Base-by-base conservation (phyloP, 1,139 yeast species). In the Suhomyces wounanorum region DNA sequence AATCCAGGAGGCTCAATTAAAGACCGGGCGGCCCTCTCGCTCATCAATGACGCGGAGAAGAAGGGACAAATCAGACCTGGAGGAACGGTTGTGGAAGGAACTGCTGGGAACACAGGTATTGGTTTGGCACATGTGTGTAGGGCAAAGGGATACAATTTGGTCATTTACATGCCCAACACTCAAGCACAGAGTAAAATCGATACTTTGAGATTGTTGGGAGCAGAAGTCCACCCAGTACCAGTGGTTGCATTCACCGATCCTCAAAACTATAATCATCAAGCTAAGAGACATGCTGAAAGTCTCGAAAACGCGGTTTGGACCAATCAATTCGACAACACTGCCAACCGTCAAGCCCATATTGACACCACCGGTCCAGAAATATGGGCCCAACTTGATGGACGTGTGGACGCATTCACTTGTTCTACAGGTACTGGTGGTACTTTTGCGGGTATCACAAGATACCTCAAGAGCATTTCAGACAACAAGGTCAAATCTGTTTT, bases 1-100 rank as follows among this genome's bases (percentile, higher is more conserved):
- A 90, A 91, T 69, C 97, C 97, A 1, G 97, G 97, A 45, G 97
- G 97, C 0, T 87, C 96, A 6, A 91, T 91, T 54, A 90, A 90
- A 66, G 97, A 90, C 66, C 79, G 97, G 52, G 97, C 97, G 8
- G 97, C 97, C 0, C 73, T 87, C 45, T 89, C 75, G 62, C 78
- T 91, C 51, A 75, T 90, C 52, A 79, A 86, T 61, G 92, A 87
- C 59, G 97, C 97, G 26, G 97, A 91, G 65, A 67, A 70, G 43
- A 77, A 76, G 54, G 96, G 96, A 1, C 70, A 79, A 52, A 72
- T 89, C 52, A 67, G 73, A 53, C 82, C 88, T 1, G 96, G 92
- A 5, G 91, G 89, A 33, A 76, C 81, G 6, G 63, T 77, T 16
- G 75, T 77, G 14, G 81, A 77, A 59, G 81, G 81, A 6, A 77